These are phyloP conservation scores for Endocalyx cinctus DNA, from an alignment of 2,329 filamentous ascomycete genomes.

Conservation along the genomic window DNA sequence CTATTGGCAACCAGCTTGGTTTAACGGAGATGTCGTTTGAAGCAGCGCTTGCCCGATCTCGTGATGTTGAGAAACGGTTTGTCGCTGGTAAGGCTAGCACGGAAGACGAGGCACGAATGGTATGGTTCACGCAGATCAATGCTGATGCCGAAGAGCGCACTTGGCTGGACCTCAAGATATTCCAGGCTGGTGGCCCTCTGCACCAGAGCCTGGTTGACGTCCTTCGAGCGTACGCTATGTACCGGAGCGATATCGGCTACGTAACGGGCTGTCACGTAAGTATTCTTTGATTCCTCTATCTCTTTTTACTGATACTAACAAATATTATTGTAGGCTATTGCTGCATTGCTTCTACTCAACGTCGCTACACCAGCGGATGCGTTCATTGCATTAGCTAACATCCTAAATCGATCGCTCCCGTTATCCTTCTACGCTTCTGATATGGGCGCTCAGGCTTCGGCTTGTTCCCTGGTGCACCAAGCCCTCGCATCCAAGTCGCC, in stretches of 20 bases:
- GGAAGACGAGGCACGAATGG: slow-evolving; percentile 51
- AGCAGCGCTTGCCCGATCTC: slow-evolving; percentile 65
- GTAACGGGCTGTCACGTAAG: slow-evolving; percentile 69
- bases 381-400: slow-evolving; percentile 47
- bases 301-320: slow-evolving; percentile 11
- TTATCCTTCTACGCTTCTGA: slow-evolving; percentile 73
- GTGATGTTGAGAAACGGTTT: slow-evolving; percentile 55
- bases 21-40: slow-evolving; percentile 64
- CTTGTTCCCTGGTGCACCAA: slow-evolving; percentile 65
- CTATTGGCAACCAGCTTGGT: slow-evolving; percentile 69
- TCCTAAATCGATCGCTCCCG: slow-evolving; percentile 3
- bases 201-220: slow-evolving; percentile 67
- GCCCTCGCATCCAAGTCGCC: slow-evolving; percentile 62
- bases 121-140: slow-evolving; percentile 61
- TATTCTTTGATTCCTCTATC: slow-evolving; percentile 13
- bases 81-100: slow-evolving; percentile 44
- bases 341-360: slow-evolving; percentile 69
- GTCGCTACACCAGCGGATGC: slow-evolving; percentile 57
- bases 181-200: slow-evolving; percentile 61
- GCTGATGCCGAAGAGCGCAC: slow-evolving; percentile 60
- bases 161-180: slow-evolving; percentile 70
- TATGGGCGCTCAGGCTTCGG: slow-evolving; percentile 60
- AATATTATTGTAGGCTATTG: slow-evolving; percentile 58
- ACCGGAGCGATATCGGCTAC: slow-evolving; percentile 77
- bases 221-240: slow-evolving; percentile 75